Conservation (phyloP, 495 filamentous ascomycete species). For the Penicillium odoratum region DNA sequence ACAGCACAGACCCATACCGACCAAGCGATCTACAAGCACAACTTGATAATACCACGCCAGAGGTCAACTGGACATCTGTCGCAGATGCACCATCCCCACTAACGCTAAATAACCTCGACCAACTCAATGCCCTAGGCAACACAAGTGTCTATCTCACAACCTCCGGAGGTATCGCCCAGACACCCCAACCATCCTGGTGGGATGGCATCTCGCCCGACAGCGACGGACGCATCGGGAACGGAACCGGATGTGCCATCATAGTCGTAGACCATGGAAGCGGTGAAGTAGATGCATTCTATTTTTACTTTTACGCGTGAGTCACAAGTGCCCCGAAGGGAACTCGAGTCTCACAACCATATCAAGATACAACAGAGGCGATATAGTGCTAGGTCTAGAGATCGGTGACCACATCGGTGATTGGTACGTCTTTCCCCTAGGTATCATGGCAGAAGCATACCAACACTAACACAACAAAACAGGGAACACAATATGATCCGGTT, state of each 20-base stretch:
- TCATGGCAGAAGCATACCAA: background rate
- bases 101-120: constrained; percentile 56
- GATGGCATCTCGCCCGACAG: constrained; percentile 48
- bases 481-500: constrained; percentile 73
- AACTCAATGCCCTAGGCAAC: constrained; percentile 50
- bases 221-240: constrained; percentile 47
- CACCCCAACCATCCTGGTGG: constrained; percentile 54
- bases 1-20: constrained; percentile 56
- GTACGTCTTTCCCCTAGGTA: constrained; percentile 25
- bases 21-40: constrained; percentile 61
- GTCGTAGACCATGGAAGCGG: constrained; percentile 56
- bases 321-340: background rate
- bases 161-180: constrained; percentile 52
- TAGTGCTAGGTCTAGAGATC: constrained; percentile 49
- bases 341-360: background rate
- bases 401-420: constrained; percentile 67
- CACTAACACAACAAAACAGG: constrained; percentile 25
- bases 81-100: constrained; percentile 42
- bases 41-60: constrained; percentile 53
- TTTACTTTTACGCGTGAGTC: constrained; percentile 65
- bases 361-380: constrained; percentile 53
- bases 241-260: constrained; percentile 51
- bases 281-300: constrained; percentile 64
- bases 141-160: constrained; percentile 60
- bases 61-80: constrained; percentile 52